Evolutionary conservation across 306 rosid species (phyloP).

Genomic region (Vachellia pachyceras): DNA sequence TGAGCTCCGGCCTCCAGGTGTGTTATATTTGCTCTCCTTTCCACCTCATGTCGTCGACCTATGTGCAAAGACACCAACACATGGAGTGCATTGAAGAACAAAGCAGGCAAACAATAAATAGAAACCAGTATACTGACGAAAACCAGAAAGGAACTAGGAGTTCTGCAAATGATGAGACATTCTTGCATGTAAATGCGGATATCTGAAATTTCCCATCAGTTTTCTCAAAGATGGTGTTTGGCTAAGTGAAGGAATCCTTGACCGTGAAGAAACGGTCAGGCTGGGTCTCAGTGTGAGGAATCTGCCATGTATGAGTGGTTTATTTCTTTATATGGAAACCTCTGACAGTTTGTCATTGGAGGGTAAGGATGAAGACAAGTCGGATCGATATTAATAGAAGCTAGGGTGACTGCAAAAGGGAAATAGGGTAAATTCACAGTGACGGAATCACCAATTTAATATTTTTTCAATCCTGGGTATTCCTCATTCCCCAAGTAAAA

Average conservation of each 20-base stretch:
- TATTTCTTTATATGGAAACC: background rate
- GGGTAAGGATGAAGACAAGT: constrained; percentile 35
- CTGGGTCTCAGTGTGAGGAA: constrained; percentile 31
- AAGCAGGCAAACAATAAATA: background rate
- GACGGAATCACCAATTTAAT: constrained; percentile 19
- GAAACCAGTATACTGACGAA: background rate
- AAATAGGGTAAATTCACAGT: background rate
- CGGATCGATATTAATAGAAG: constrained; percentile 38
- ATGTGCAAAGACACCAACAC: background rate
- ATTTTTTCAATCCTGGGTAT: constrained; percentile 37
- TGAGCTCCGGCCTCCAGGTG: background rate
- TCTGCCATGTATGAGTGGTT: constrained; percentile 38
- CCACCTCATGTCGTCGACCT: constrained; percentile 18
- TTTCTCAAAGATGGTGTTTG: constrained; percentile 49
- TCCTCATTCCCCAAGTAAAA: constrained; percentile 46
- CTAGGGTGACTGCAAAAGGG: constrained; percentile 10
- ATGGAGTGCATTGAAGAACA: constrained; percentile 31
- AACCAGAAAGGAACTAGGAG: background rate
- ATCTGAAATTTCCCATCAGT: constrained; percentile 36
- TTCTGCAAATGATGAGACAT: constrained; percentile 24
- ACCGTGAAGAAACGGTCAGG: constrained; percentile 48
- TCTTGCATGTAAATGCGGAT: constrained; percentile 25
- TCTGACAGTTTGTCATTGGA: constrained; percentile 31
- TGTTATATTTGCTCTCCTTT: constrained; percentile 1
- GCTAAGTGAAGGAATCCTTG: constrained; percentile 61